Base-by-base conservation (phyloP, 345 rosid genomes). In the Trapa bicornis region DNA sequence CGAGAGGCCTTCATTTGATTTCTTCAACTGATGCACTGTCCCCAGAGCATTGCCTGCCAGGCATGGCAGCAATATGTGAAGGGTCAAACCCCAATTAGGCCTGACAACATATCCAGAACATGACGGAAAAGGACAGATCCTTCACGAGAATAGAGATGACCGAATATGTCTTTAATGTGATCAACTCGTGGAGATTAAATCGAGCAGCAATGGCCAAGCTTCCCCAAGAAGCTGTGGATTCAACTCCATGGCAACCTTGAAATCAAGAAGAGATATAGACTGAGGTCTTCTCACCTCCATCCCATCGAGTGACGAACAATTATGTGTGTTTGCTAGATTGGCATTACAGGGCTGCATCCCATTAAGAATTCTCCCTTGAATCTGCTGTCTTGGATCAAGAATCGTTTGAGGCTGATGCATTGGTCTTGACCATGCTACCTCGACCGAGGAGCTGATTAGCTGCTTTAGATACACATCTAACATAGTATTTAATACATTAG, bases 151-250 rank as follows among this genome's bases (percentile, higher is more conserved):
- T 10, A 68, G 68, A 80, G 70, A 73, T 57, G 76, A 75, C 70
- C 37, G 60, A 45, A 62, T 47, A 74, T 52, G 56, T 64, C 73
- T 84, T 77, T 85, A 76, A 83, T 76, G 82, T 79, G 4, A 85
- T 12, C 84, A 76, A 69, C 75, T 79, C 82, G 83, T 76, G 42
- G 82, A 80, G 69, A 87, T 84, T 77, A 80, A 87, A 82, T 94
- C 99, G 69, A 86, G 82, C 66, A 85, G 80, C 81, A 85, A 75
- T 2, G 96, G 89, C 99, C 97, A 94, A 81, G 87, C 91, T 79
- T 87, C 99, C 64, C 96, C 97, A 67, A 94, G 89, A 73, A 87
- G 96, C 76, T 83, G 89, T 6, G 95, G 96, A 78, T 87, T 89
- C 67, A 91, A 78, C 83, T 91, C 96, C 97, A 89, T 87, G 5